A percentile compares a stretch with the other conserved stretches of the same genome.
phyloP scores from a whole-genome alignment of 176 grass and related monocot genomes.

The Puccinellia tenuiflora region DNA sequence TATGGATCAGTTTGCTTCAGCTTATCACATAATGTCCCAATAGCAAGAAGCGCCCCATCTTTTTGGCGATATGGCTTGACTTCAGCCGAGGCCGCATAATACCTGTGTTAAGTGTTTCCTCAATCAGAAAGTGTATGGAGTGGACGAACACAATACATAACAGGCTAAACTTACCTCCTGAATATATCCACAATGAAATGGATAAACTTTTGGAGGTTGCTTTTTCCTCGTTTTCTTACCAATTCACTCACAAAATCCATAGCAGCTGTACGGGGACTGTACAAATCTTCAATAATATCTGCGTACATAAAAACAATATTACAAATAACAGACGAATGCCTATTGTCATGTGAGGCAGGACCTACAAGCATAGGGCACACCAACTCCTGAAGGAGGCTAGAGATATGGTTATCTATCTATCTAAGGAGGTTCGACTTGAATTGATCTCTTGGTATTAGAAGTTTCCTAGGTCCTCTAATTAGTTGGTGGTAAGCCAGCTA shows the following conservation, averaged over 20 bases:
- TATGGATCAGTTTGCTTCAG: conserved; percentile 91
- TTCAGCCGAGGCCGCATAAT: conserved; percentile 61
- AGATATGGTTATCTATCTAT: background rate
- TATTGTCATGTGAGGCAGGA: background rate
- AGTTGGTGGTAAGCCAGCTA: background rate
- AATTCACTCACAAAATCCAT: conserved; percentile 95
- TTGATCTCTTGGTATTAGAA: background rate
- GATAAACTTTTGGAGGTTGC: conserved; percentile 81
- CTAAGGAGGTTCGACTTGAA: background rate
- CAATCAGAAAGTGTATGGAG: conserved; percentile 13
- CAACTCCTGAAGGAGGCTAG: background rate
- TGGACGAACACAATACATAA: background rate
- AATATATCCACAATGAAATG: conserved; percentile 84
- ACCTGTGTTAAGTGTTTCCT: conserved; percentile 39
- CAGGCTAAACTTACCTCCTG: conserved; percentile 40
- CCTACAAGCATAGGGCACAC: background rate
- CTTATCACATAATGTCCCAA: conserved; percentile 92
- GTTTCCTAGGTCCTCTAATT: background rate
- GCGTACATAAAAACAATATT: background rate
- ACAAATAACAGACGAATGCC: background rate
- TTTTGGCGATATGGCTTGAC: conserved; percentile 80
- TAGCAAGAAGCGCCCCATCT: conserved; percentile 98
- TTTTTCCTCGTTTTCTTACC: conserved; percentile 79
- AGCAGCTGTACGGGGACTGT: conserved; percentile 83
- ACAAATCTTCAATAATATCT: conserved; percentile 97